phyloP scores from a whole-genome alignment of 352 stramenopile species.

The Globisporangium nodosum region DNA sequence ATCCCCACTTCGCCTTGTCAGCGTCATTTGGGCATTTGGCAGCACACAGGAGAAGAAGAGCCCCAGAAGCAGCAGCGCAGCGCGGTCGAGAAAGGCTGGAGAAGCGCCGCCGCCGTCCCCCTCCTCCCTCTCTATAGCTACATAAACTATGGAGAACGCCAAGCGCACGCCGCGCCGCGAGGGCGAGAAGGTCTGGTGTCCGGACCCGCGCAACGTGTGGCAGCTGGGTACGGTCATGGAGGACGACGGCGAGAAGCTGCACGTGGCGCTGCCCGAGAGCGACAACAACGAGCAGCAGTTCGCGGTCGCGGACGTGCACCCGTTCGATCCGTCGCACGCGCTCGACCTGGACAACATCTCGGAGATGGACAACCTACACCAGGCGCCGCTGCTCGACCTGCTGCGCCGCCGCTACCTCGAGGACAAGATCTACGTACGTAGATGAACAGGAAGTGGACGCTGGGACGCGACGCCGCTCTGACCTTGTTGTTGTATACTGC shows the following conservation, averaged over 20 bases:
- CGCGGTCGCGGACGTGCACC: slow-evolving; percentile 75
- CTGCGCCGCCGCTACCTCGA: slow-evolving; percentile 84
- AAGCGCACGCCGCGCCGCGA: slow-evolving; percentile 63
- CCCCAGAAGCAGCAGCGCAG: background rate
- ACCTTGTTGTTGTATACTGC: background rate
- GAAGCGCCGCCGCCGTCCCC: too few relatives aligned
- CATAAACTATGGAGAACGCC: slow-evolving; percentile 16
- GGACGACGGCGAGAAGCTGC: slow-evolving; percentile 80
- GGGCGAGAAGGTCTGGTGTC: slow-evolving; percentile 86
- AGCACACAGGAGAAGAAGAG: background rate
- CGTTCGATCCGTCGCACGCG: slow-evolving; percentile 88
- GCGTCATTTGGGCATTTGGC: too few relatives aligned
- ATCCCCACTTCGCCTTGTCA: too few relatives aligned
- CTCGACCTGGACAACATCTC: slow-evolving; percentile 87
- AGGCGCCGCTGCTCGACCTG: slow-evolving; percentile 88
- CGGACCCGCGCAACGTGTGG: slow-evolving; percentile 83
- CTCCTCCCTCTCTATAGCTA: background rate
- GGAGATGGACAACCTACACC: slow-evolving; percentile 93
- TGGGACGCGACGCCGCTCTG: background rate
- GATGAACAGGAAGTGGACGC: background rate
- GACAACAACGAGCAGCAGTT: slow-evolving; percentile 80
- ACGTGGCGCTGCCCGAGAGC: slow-evolving; percentile 73
- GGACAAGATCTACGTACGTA: slow-evolving; percentile 89
- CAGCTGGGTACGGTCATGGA: slow-evolving; percentile 82
- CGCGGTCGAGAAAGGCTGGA: too few relatives aligned